These are phyloP conservation scores for Trichoderma afroharzianum DNA, from an alignment of 2,329 filamentous ascomycete genomes.

Conservation along the genomic window DNA sequence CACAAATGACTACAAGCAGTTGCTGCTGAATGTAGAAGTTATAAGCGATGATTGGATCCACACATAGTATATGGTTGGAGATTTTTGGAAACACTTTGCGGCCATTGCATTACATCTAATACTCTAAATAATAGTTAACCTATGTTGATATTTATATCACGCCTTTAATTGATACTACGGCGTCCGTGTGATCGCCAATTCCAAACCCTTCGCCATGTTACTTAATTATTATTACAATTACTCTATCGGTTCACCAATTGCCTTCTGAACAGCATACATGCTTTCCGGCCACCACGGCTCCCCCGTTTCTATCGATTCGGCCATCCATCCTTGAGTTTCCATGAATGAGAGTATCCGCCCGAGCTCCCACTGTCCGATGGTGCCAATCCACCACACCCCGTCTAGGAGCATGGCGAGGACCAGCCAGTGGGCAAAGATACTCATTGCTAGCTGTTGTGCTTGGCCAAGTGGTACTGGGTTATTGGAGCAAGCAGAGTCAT, in stretches of 20 bases:
- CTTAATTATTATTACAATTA: background rate
- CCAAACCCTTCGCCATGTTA: background rate
- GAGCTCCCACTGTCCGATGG: conserved; percentile 7
- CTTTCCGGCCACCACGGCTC: conserved; percentile 3
- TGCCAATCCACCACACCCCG: conserved; percentile 10
- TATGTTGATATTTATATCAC: background rate
- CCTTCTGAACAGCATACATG: conserved; percentile 9
- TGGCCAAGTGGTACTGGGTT: background rate
- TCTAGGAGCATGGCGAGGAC: conserved; percentile 8
- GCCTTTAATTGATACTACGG: background rate
- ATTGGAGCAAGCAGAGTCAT: background rate
- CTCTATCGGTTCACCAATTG: background rate
- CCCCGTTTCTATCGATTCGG: background rate
- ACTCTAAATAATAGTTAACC: background rate
- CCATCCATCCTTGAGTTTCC: background rate
- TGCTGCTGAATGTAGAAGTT: background rate
- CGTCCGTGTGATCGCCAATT: background rate
- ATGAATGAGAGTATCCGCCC: background rate
- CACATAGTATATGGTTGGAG: background rate
- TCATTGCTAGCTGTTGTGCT: background rate
- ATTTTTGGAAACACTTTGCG: background rate
- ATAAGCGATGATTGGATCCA: background rate
- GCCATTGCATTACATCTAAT: background rate
- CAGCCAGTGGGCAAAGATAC: conserved; percentile 9
- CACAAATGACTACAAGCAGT: accelerated